A percentile compares a stretch with the other conserved stretches of the same genome.
phyloP scores from a whole-genome alignment of 208 protist genomes.

The Trypanosoma conorhini region DNA sequence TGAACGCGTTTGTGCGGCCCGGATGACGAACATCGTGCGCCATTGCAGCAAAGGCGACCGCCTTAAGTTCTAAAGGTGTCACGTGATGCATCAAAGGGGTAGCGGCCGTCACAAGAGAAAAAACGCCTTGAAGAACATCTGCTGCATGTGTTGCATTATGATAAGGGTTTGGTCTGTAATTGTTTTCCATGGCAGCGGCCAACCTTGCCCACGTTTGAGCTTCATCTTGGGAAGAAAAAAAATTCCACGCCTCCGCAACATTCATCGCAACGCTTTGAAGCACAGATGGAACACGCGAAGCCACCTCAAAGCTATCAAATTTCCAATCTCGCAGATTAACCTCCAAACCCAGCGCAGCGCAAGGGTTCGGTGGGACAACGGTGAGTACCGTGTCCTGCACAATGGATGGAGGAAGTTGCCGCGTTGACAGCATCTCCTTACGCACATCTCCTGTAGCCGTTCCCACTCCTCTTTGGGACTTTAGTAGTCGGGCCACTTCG shows the following conservation, averaged over 20 bases:
- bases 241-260: conserved; percentile 45
- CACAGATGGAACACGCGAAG: conserved; percentile 37
- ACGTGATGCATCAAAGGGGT: conserved; percentile 40
- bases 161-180: conserved; percentile 77
- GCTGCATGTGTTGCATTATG: conserved; percentile 80
- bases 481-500: conserved; percentile 3
- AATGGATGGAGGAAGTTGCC: conserved; percentile 19
- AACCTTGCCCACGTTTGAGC: conserved; percentile 42
- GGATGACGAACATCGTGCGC: conserved; percentile 82
- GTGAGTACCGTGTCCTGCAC: conserved; percentile 19
- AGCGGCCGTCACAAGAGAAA: conserved; percentile 42
- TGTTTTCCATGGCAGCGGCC: conserved; percentile 51
- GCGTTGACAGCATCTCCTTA: neutral
- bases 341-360: neutral
- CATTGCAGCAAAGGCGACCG: conserved; percentile 59
- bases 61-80: conserved; percentile 63
- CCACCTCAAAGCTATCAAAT: conserved; percentile 40
- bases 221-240: conserved; percentile 41
- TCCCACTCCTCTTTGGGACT: neutral
- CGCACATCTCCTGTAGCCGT: neutral
- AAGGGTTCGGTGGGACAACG: conserved; percentile 9
- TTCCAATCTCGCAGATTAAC: conserved; percentile 32
- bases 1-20: conserved; percentile 53
- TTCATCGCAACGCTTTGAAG: conserved; percentile 48
- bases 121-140: conserved; percentile 68